Base-by-base conservation (phyloP, 768 basidiomycete genomes). In the Pholiota molesta region DNA sequence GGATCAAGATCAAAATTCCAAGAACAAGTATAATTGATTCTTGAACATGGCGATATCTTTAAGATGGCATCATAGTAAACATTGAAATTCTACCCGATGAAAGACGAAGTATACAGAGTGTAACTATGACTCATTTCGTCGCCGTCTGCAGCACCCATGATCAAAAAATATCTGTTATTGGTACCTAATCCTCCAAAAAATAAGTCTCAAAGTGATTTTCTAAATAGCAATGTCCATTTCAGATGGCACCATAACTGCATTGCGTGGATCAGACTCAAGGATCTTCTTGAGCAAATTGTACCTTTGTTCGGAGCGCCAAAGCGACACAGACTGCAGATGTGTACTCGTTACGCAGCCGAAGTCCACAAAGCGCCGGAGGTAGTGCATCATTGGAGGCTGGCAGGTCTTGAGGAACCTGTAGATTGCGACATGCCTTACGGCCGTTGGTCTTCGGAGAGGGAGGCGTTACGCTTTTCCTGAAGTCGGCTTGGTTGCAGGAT, bases 201-300 rank as follows among this genome's bases (percentile, higher is more conserved):
- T 65, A 65, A 1, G 61, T 57, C 16, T 40, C 31, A 17, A 66
- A 61, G 26, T 63, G 65, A 16, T 47, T 28, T 45, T 63, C 55
- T 6, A 66, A 21, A 66, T 35, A 7, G 49, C 44, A 1, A 62
- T 55, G 33, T 66, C 62, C 62, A 63, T 66, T 33, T 56, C 40
- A 14, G 65, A 21, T 10, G 57, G 33, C 31, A n/a, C 52, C 16
- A 5, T 52, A 8, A n/a, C 52, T 14, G 9, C 56, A 8, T 26
- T 55, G 2, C 16, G 23, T 4, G 11, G 5, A 19, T 16, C 42
- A 7, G 37, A 16, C 4, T 19, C 11, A 21, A 59, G 28, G 3
- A 61, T 53, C 26, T 65, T 45, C 19, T 23, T 23, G 8, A 65
- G 40, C 11, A 65, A 35, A n/a, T n/a, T 14, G 7, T 53, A 16